Conservation (phyloP, 148 eudicot genomes). For the Arbutus unedo region DNA sequence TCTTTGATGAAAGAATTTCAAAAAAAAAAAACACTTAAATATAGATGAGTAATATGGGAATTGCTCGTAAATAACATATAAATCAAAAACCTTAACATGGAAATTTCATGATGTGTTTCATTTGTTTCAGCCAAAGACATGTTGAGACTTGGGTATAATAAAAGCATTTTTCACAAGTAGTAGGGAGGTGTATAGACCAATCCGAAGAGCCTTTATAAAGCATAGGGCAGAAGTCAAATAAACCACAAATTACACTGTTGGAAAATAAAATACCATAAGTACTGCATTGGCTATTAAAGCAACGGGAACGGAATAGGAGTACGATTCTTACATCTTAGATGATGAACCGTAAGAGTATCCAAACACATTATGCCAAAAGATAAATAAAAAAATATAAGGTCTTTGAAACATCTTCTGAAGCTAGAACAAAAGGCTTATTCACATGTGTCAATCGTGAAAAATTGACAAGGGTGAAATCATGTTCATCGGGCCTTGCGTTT, state of each 20-base stretch:
- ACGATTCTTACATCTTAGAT: constrained; percentile 72
- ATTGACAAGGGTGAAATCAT: too few species aligned
- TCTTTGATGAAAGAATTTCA: not conserved
- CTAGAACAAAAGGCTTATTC: too few species aligned
- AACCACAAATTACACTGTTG: not conserved
- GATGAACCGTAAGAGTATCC: constrained; percentile 29
- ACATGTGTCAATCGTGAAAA: too few species aligned
- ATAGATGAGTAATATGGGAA: too few species aligned
- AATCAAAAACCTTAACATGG: not conserved
- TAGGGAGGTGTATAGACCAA: not conserved
- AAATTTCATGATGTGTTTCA: not conserved
- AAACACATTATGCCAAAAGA: too few species aligned
- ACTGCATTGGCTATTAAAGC: not conserved
- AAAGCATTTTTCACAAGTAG: not conserved
- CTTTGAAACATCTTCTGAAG: too few species aligned
- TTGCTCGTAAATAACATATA: not conserved
- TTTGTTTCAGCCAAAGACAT: not conserved
- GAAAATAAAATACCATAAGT: not conserved
- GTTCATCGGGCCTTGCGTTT: too few species aligned
- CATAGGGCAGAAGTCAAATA: not conserved
- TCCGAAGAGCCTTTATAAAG: not conserved
- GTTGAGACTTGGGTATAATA: not conserved
- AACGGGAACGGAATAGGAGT: not conserved
- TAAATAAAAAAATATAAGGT: too few species aligned
- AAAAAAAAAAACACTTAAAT: too few species aligned